Conservation (phyloP, 2,329 filamentous ascomycete genomes). For the Sodiomyces alkalinus region DNA sequence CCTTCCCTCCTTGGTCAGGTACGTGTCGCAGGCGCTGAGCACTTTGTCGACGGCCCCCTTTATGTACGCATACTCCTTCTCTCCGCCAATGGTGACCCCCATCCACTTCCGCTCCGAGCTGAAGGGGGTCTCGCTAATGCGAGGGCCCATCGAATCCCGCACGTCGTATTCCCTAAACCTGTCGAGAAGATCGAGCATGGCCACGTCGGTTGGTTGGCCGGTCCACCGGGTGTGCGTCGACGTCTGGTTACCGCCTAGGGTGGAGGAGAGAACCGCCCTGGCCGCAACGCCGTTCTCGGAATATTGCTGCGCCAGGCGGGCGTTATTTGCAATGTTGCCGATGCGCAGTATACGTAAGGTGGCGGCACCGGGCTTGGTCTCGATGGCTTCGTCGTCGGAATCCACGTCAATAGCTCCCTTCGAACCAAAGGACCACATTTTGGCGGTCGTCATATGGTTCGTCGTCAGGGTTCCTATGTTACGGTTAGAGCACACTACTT, state of each 20-base stretch:
- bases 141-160: conserved; percentile 68
- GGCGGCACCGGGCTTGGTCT: conserved; percentile 52
- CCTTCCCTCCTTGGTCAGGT: conserved; percentile 70
- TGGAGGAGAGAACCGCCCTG: conserved; percentile 74
- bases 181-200: conserved; percentile 88
- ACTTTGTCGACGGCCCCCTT: conserved; percentile 89
- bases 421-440: conserved; percentile 86
- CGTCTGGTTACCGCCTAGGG: conserved; percentile 48
- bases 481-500: not conserved
- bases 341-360: conserved; percentile 73
- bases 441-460: conserved; percentile 96
- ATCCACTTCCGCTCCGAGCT: conserved; percentile 99
- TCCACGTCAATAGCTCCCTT: conserved; percentile 35
- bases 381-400: conserved; percentile 36
- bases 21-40: conserved; percentile 76
- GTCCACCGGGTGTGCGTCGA: conserved; percentile 74
- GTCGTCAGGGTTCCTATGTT: conserved; percentile 68
- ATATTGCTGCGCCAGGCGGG: conserved; percentile 57
- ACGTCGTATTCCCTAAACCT: conserved; percentile 84
- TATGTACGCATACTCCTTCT: conserved; percentile 76
- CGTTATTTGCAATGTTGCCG: conserved; percentile 95
- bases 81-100: conserved; percentile 71
- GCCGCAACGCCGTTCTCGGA: conserved; percentile 57
- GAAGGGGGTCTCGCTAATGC: conserved; percentile 79
- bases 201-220: conserved; percentile 92